Percentiles rank a stretch among this genome's conserved stretches.
phyloP scores from a whole-genome alignment of 2,329 filamentous ascomycete genomes.

The Epichloe sibirici region DNA sequence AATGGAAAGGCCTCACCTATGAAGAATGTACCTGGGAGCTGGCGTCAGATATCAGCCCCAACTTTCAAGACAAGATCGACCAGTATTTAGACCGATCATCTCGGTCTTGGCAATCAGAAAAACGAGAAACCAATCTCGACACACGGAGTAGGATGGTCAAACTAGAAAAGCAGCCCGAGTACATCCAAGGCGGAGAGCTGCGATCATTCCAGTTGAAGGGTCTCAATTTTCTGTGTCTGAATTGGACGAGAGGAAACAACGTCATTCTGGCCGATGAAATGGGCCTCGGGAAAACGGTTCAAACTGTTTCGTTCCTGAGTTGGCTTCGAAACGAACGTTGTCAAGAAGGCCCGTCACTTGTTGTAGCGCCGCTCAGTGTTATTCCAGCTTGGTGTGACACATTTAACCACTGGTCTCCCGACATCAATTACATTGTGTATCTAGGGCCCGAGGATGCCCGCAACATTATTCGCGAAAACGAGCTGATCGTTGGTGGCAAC shows the following conservation, averaged over 20 bases:
- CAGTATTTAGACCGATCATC: conserved; percentile 76
- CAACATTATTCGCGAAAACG: conserved; percentile 78
- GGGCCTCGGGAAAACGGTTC: conserved; percentile 95
- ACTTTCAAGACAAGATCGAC: conserved; percentile 83
- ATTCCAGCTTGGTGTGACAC: conserved; percentile 98
- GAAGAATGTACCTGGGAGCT: conserved; percentile 92
- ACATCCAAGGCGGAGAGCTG: conserved; percentile 73
- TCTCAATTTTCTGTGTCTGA: conserved; percentile 88
- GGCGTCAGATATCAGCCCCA: conserved; percentile 58
- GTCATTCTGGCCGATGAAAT: conserved; percentile 98
- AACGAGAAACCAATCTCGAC: conserved; percentile 59
- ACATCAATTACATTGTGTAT: conserved; percentile 95
- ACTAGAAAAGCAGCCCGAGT: conserved; percentile 70
- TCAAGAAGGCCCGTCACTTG: conserved; percentile 90
- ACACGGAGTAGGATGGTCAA: conserved; percentile 64
- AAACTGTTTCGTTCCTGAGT: conserved; percentile 92
- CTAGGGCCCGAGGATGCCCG: conserved; percentile 81
- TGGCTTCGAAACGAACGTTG: conserved; percentile 84
- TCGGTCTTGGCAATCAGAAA: conserved; percentile 69
- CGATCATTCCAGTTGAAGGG: conserved; percentile 90
- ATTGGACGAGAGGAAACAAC: conserved; percentile 89
- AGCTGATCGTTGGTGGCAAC: conserved; percentile 78
- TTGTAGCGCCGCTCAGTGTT: conserved; percentile 93
- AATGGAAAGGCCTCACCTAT: conserved; percentile 92
- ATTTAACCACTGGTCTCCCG: conserved; percentile 90